Evolutionary conservation across 352 stramenopile genomes (phyloP).

Genomic region (Plasmopara muralis): DNA sequence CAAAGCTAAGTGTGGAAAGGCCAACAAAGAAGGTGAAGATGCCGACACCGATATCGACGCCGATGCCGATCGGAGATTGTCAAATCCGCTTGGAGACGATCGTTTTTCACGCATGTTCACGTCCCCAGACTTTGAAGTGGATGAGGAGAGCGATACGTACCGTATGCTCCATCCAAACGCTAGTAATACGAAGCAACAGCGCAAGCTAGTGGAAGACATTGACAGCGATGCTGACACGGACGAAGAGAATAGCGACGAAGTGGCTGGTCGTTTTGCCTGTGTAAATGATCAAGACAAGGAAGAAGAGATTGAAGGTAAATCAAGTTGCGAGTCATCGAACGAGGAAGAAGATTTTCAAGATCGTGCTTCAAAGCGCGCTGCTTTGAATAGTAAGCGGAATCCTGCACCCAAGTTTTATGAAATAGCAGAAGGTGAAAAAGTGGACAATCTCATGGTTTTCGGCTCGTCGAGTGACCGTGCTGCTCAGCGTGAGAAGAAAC

Average conservation of each 20-base stretch:
- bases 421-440: constrained; percentile 75
- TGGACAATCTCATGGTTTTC: constrained; percentile 76
- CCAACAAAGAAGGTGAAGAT: constrained; percentile 27
- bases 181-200: constrained; percentile 55
- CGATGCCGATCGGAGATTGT: constrained; percentile 25
- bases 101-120: constrained; percentile 97
- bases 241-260: constrained; percentile 51
- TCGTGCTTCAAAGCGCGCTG: constrained; percentile 5
- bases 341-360: constrained; percentile 39
- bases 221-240: constrained; percentile 83
- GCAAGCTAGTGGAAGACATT: constrained; percentile 85
- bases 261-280: constrained; percentile 59
- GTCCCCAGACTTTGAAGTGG: constrained; percentile 96
- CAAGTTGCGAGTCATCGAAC: constrained; percentile 60
- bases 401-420: constrained; percentile 76
- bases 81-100: constrained; percentile 91
- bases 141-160: constrained; percentile 96
- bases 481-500: constrained; percentile 69
- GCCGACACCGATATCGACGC: constrained; percentile 1
- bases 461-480: constrained; percentile 56
- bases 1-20: constrained; percentile 69
- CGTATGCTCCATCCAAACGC: constrained; percentile 93
- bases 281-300: constrained; percentile 63
- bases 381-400: constrained; percentile 32
- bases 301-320: constrained; percentile 50